Evolutionary conservation across 1,284 basidiomycete species (phyloP).

Genomic region (Puccinia triticina): DNA sequence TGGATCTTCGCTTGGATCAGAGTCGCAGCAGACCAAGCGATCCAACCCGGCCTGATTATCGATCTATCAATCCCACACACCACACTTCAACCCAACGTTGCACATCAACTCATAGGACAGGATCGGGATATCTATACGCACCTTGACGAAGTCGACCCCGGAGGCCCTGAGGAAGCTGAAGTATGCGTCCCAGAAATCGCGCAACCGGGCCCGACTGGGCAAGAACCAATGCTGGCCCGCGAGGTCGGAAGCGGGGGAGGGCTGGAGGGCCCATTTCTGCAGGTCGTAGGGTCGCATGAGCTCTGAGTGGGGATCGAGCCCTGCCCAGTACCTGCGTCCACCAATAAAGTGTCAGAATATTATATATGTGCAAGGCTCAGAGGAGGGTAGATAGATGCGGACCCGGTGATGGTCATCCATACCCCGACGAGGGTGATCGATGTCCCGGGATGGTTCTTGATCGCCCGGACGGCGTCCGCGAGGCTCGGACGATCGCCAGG

Average conservation of each 20-base stretch:
- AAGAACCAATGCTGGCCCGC: constrained; percentile 20
- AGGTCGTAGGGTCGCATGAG: constrained; percentile 20
- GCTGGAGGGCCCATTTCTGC: constrained; percentile 20
- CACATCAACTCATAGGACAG: too few species aligned
- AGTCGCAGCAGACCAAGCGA: constrained; percentile 17
- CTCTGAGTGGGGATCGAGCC: constrained; percentile 32
- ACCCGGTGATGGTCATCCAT: constrained; percentile 42
- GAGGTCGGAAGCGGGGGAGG: not conserved
- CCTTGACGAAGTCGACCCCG: constrained; percentile 39
- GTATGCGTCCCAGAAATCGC: constrained; percentile 23
- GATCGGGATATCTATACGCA: too few species aligned
- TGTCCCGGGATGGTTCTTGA: not conserved
- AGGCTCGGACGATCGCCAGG: not conserved
- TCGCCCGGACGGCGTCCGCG: not conserved
- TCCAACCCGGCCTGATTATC: constrained; percentile 46
- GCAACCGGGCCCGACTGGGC: not conserved
- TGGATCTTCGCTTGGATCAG: constrained; percentile 13
- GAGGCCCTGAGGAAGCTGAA: constrained; percentile 8
- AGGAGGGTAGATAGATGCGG: not conserved
- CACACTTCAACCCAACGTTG: not conserved
- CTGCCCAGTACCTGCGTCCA: constrained; percentile 21
- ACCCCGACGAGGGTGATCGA: constrained; percentile 22
- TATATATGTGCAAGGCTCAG: not conserved
- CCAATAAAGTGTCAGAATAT: not conserved
- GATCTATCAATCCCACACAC: too few species aligned